A percentile compares a stretch with the other conserved stretches of the same genome.
These are phyloP conservation scores for Stachybotrys elegans DNA, from an alignment of 2,329 filamentous ascomycete genomes.

Conservation along the genomic window DNA sequence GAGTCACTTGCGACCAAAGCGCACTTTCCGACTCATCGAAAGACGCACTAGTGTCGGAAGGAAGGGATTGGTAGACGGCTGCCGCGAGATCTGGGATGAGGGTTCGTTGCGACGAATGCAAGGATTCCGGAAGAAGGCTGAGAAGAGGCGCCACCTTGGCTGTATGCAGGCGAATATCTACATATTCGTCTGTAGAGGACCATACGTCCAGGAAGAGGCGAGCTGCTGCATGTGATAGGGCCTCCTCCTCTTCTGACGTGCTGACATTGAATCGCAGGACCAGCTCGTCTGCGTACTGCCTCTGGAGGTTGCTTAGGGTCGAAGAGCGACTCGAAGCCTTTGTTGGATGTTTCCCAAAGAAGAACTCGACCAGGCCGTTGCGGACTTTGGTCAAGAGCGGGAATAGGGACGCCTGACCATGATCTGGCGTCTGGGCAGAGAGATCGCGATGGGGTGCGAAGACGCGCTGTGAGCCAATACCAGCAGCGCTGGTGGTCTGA, in stretches of 20 bases:
- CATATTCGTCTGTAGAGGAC: constrained; percentile 75
- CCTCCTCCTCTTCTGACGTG: constrained; percentile 60
- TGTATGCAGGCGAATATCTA: constrained; percentile 76
- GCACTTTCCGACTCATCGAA: constrained; percentile 18
- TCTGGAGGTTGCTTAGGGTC: constrained; percentile 27
- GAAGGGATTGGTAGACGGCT: constrained; percentile 58
- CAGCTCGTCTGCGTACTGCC: constrained; percentile 71
- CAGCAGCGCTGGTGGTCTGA: constrained; percentile 21
- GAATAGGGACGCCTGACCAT: constrained; percentile 27
- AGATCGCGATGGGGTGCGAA: constrained; percentile 9
- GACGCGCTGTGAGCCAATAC: constrained; percentile 20
- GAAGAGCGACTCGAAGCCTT: constrained; percentile 18
- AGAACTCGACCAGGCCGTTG: constrained; percentile 41
- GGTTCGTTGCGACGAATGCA: constrained; percentile 66
- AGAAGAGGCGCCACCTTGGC: constrained; percentile 75
- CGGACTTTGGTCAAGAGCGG: constrained; percentile 46
- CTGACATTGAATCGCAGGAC: constrained; percentile 83
- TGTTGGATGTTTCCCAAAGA: constrained; percentile 41
- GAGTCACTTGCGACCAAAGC: constrained; percentile 20
- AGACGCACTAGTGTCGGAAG: constrained; percentile 14
- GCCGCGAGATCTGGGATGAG: constrained; percentile 77
- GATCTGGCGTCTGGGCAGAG: constrained; percentile 12
- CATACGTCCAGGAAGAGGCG: constrained; percentile 84
- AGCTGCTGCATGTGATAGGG: constrained; percentile 67
- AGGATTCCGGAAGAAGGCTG: constrained; percentile 67